Percentiles rank a stretch among this genome's conserved stretches.
Evolutionary conservation across 2,329 filamentous ascomycete species (phyloP).

Genomic region (Aphanocladium album): DNA sequence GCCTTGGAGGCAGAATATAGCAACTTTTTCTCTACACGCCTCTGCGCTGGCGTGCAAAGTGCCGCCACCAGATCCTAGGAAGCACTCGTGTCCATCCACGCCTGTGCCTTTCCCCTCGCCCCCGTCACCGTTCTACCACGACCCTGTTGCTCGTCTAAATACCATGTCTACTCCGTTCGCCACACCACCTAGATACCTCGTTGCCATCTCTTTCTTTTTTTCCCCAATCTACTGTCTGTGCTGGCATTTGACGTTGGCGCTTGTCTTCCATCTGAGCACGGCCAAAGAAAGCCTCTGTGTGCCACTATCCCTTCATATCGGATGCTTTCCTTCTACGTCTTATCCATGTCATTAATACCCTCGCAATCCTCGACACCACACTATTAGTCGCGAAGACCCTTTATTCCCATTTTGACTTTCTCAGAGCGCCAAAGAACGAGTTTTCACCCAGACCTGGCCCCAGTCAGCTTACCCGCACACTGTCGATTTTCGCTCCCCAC

Average conservation of each 20-base stretch:
- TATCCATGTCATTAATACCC: background rate
- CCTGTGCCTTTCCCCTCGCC: background rate
- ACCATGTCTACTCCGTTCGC: constrained; percentile 3
- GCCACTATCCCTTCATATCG: background rate
- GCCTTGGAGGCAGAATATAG: constrained; percentile 7
- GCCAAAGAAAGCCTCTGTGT: background rate
- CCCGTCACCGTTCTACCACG: background rate
- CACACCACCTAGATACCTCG: constrained; percentile 8
- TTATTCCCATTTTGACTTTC: background rate
- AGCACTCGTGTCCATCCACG: constrained; percentile 3
- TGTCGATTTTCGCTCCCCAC: constrained; percentile 13
- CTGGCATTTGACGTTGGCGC: background rate
- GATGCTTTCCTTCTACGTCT: background rate
- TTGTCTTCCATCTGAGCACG: background rate
- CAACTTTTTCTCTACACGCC: background rate
- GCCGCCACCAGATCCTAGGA: constrained; percentile 7
- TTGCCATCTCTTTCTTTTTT: background rate
- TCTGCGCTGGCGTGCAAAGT: constrained; percentile 4
- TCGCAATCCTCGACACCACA: background rate
- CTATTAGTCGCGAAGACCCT: background rate
- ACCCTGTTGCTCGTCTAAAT: constrained; percentile 6
- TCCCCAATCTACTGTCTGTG: background rate
- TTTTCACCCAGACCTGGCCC: background rate
- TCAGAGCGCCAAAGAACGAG: background rate
- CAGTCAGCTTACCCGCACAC: constrained; percentile 11